Base-by-base conservation (phyloP, 2,329 filamentous ascomycete genomes). In the Lasiodiplodia sp. region DNA sequence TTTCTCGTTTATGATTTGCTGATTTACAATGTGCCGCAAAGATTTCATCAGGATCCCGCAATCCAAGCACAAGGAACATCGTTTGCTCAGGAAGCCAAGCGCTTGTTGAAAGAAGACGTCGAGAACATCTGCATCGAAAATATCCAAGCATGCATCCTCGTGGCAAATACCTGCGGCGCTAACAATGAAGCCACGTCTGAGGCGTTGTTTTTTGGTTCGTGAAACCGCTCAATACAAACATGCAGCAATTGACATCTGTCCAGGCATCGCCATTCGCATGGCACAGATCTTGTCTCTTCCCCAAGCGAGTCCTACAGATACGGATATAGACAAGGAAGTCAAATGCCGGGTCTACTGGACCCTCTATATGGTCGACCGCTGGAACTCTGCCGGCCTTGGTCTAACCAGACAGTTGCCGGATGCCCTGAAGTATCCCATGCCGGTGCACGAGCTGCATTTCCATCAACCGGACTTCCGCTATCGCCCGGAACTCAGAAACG, bases 291-390 rank as follows among this genome's bases (percentile, higher is more conserved):
- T 70, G 25, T 56, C 58, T 5, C 44, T 70, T 5, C 57, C 66
- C n/a, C 34, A 68, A 25, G 5, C 28, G 16, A 28, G 52, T 37
- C n/a, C 37, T 3, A 23, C 8, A 5, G 71, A 71, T 2, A 76
- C 71, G 38, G 70, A 69, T 1, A 69, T 82, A 0, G 74, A 80
- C n/a, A 70, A 76, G n/a, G 79, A 83, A 68, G 72, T 78, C 8
- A 79, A 82, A 47, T 73, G 75, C 8, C 68, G 76, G 73, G 76
- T 76, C 6, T 82, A 79, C 78, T 82, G 80, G 80, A 75, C 78
- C 2, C 71, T 82, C 1, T 80, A 76, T 69, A 82, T 82, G 80
- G 79, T 81, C 55, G 80, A 82, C 64, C 75, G 78, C 21, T 82
- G 80, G 80, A 79, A 76, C 11, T 78, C 79, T 2, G 74, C 76